Evolutionary conservation across 116 monocot genomes (phyloP).

Genomic region (Cymodocea nodosa): DNA sequence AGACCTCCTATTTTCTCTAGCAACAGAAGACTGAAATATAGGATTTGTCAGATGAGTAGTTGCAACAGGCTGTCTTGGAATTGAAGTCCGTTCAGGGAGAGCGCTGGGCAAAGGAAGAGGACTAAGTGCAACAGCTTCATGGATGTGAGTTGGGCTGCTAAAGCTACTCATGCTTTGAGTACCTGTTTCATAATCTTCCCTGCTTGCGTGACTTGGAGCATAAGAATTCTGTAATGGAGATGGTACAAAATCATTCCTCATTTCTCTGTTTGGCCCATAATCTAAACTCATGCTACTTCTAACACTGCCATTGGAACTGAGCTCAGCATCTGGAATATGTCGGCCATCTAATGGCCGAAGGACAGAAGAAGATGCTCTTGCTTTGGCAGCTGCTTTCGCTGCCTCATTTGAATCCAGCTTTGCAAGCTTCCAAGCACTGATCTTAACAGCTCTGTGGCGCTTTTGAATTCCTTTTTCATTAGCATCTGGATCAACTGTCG

Average conservation of each 20-base stretch:
- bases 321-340: constrained; percentile 21
- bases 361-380: constrained; percentile 90
- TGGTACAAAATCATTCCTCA: constrained; percentile 20
- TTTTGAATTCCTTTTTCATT: constrained; percentile 35
- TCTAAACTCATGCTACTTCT: constrained; percentile 74
- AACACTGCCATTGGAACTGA: constrained; percentile 54
- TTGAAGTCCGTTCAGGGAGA: constrained; percentile 17
- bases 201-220: constrained; percentile 55
- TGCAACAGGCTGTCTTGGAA: constrained; percentile 23
- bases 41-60: constrained; percentile 39
- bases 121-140: constrained; percentile 31
- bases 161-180: constrained; percentile 73
- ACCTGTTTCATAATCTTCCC: constrained; percentile 61
- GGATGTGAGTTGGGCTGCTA: constrained; percentile 55
- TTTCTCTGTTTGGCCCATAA: constrained; percentile 29
- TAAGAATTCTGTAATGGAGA: constrained; percentile 59
- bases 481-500: constrained; percentile 91
- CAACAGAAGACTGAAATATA: constrained; percentile 39
- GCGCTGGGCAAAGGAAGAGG: constrained; percentile 20
- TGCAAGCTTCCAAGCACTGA: constrained; percentile 95
- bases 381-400: constrained; percentile 73
- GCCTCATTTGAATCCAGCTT: constrained; percentile 77
- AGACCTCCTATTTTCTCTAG: constrained; percentile 40
- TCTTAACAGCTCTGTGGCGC: constrained; percentile 62
- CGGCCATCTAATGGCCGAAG: constrained; percentile 63